Percentiles rank a stretch among this genome's conserved stretches.
These are phyloP conservation scores for Cyberlindnera nakhonratchasimensis DNA, from an alignment of 805 yeast species.

Conservation along the genomic window DNA sequence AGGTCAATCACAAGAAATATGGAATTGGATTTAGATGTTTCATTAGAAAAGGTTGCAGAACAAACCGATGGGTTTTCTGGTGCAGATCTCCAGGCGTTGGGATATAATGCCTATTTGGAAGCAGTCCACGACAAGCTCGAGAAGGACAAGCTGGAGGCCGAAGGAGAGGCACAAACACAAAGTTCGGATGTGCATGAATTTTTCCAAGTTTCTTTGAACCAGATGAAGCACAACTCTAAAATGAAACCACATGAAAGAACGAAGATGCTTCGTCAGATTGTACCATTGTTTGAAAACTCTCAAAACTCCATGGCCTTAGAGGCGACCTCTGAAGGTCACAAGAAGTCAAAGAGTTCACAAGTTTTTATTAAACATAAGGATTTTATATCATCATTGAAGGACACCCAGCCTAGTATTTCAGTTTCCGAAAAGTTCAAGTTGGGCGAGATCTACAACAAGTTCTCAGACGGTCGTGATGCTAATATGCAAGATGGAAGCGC, in stretches of 20 bases:
- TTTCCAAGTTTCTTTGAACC: conserved; percentile 37
- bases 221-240: conserved; percentile 15
- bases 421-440: conserved; percentile 63
- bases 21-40: conserved; percentile 48
- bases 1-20: conserved; percentile 56
- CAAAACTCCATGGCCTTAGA: conserved; percentile 2
- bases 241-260: conserved; percentile 40
- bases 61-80: conserved; percentile 80
- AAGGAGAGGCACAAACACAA: conserved; percentile 17
- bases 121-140: conserved; percentile 74
- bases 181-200: conserved; percentile 34
- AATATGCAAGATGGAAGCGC: conserved; percentile 87
- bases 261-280: conserved; percentile 40
- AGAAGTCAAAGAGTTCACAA: conserved; percentile 21
- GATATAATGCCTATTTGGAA: conserved; percentile 85
- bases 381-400: conserved; percentile 57
- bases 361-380: conserved; percentile 52
- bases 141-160: conserved; percentile 34
- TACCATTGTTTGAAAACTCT: conserved; percentile 32
- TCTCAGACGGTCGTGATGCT: conserved; percentile 76
- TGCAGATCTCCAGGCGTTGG: conserved; percentile 90
- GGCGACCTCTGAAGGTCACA: background rate
- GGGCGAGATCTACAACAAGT: conserved; percentile 60
- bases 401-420: conserved; percentile 90
- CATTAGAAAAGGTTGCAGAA: conserved; percentile 51